Evolutionary conservation across 1,139 yeast species (phyloP).

Genomic region (Yamadazyma triangularis): DNA sequence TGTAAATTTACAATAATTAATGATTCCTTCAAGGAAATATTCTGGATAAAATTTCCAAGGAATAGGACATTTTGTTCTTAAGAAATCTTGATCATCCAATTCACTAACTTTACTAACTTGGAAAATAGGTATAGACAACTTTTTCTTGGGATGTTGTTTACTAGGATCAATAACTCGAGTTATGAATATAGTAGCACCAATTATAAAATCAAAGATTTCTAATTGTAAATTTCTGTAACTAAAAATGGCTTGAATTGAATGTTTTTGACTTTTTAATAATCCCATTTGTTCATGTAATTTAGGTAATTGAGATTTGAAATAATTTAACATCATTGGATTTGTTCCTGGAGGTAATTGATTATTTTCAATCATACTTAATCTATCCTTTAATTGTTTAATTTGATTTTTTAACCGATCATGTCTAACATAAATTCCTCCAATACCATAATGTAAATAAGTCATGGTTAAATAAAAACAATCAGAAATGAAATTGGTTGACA

Average conservation of each 20-base stretch:
- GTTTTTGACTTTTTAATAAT: conserved; percentile 39
- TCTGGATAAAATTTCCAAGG: conserved; percentile 89
- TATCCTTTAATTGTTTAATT: conserved; percentile 48
- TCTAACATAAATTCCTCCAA: conserved; percentile 69
- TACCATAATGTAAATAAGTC: conserved; percentile 81
- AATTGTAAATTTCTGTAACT: conserved; percentile 50
- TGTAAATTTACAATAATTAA: conserved; percentile 66
- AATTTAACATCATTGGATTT: conserved; percentile 28
- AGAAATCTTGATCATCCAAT: conserved; percentile 66
- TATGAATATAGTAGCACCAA: conserved; percentile 72
- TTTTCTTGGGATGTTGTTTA: conserved; percentile 55
- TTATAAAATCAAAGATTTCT: conserved; percentile 69
- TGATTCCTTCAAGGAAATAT: conserved; percentile 77
- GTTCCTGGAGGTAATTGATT: conserved; percentile 22
- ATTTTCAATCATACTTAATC: conserved; percentile 44
- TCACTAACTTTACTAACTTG: conserved; percentile 44
- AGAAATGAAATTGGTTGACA: conserved; percentile 69
- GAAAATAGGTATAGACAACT: conserved; percentile 61
- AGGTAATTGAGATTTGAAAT: conserved; percentile 37
- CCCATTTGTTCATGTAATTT: conserved; percentile 39
- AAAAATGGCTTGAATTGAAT: conserved; percentile 59
- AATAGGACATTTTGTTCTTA: conserved; percentile 58
- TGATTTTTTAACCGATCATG: conserved; percentile 52
- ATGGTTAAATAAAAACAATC: conserved; percentile 80
- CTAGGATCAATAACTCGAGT: conserved; percentile 68